Conservation (phyloP, 441 rosid genomes). For the Bruguiera hainesii region DNA sequence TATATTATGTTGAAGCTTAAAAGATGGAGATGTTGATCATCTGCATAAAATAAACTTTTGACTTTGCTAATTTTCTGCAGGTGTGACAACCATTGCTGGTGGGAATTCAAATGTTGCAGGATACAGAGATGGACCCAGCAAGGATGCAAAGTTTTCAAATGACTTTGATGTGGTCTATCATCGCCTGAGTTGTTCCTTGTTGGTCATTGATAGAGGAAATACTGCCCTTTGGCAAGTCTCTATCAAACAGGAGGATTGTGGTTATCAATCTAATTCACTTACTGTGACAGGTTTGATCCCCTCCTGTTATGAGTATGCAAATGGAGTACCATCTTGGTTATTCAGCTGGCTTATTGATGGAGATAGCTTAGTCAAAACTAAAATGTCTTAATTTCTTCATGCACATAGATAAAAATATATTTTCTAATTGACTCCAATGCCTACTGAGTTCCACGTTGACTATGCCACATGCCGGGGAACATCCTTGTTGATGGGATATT, state of each 20-base stretch:
- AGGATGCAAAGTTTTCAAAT: conserved; percentile 90
- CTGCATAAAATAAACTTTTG: neutral
- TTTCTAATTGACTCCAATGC: neutral
- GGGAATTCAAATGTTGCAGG: conserved; percentile 86
- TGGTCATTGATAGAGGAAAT: conserved; percentile 92
- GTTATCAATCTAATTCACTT: conserved; percentile 60
- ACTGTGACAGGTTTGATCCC: conserved; percentile 48
- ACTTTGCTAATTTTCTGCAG: conserved; percentile 39
- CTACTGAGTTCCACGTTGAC: neutral
- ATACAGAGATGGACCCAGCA: conserved; percentile 92
- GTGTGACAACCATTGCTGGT: conserved; percentile 99
- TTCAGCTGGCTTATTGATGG: too few relatives aligned
- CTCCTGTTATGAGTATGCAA: neutral
- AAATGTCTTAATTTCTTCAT: neutral
- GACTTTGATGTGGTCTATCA: conserved; percentile 88
- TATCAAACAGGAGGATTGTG: conserved; percentile 79
- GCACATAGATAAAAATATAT: too few relatives aligned
- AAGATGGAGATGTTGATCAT: too few relatives aligned
- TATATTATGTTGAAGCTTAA: too few relatives aligned
- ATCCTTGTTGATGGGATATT: neutral
- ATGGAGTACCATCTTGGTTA: too few relatives aligned
- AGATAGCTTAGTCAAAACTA: too few relatives aligned
- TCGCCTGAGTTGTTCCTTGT: conserved; percentile 79
- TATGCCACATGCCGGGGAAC: neutral
- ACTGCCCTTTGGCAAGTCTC: conserved; percentile 94